Base-by-base conservation (phyloP, 345 rosid genomes). In the Orychophragmus violaceus region DNA sequence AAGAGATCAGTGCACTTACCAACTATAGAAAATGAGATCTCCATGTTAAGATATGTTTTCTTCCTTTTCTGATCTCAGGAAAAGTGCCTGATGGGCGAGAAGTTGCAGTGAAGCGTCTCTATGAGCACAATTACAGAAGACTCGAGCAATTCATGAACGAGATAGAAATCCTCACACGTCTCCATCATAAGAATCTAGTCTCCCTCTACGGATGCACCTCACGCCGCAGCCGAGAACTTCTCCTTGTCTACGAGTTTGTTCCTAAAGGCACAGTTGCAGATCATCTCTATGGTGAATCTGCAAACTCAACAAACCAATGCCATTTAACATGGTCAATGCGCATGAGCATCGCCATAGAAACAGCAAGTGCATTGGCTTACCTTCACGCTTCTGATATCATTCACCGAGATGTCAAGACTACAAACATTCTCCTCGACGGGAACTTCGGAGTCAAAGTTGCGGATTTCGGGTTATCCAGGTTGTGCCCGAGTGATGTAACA, bases 91-190 rank as follows among this genome's bases (percentile, higher is more conserved):
- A 86, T 51, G 92, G 89, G 21, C 63, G 87, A 23, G 89, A 84
- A 75, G 92, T 84, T 60, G 89, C 89, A 14, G 82, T 86, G 59
- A 86, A 86, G 77, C 81, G 89, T 30, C 77, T 86, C 3, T 78
- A 79, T 12, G 82, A 86, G 69, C 83, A 71, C 69, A 86, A 82
- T 56, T 68, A 55, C 58, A 78, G 77, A 63, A 59, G 74, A 27
- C 70, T 75, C 23, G 64, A 79, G 62, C 87, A 17, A n/a, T n/a
- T n/a, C n/a, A n/a, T n/a, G n/a, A n/a, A n/a, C n/a, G n/a, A n/a
- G n/a, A n/a, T n/a, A n/a, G 58, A 81, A 42, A 84, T 78, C 59
- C 82, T 86, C 21, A 81, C 87, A 3, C 76, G 85, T 53, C 72
- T 86, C 37, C 85, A 69, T 62, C 92, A 86, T 68, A 81, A 69